Percentiles rank a stretch among this genome's conserved stretches.
phyloP scores from a whole-genome alignment of 768 basidiomycete species.

The Mycena sanguinolenta region DNA sequence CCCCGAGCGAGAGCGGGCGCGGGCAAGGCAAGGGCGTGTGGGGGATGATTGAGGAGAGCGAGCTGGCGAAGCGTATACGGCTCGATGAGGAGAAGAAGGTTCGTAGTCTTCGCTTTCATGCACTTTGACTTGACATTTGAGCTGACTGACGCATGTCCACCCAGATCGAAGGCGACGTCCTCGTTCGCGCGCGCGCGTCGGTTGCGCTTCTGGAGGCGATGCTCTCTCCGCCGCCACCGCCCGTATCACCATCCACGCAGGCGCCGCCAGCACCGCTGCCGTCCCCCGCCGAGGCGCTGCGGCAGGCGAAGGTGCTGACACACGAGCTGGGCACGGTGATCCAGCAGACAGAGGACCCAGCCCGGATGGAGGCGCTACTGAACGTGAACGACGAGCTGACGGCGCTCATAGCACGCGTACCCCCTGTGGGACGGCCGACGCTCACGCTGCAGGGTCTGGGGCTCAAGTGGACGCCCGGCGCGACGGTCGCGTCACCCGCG shows the following conservation, averaged over 20 bases:
- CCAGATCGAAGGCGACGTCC: conserved; percentile 62
- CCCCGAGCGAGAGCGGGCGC: conserved; percentile 65
- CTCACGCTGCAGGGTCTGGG: conserved; percentile 62
- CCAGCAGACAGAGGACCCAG: conserved; percentile 68
- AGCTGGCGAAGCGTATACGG: conserved; percentile 79
- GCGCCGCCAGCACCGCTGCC: conserved; percentile 31
- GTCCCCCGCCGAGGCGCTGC: conserved; percentile 52
- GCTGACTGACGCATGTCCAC: conserved; percentile 17
- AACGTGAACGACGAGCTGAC: conserved; percentile 80
- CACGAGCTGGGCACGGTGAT: conserved; percentile 66
- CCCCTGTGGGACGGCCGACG: conserved; percentile 52
- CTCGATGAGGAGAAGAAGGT: conserved; percentile 70
- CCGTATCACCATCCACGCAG: not conserved
- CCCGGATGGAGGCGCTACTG: conserved; percentile 76
- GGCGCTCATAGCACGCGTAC: conserved; percentile 63
- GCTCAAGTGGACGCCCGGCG: conserved; percentile 41
- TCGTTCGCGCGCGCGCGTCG: conserved; percentile 61
- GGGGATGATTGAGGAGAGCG: conserved; percentile 89
- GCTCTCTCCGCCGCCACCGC: conserved; percentile 32
- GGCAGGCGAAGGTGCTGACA: conserved; percentile 66
- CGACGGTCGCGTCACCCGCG: conserved; percentile 20
- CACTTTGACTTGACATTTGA: not conserved
- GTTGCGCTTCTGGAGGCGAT: conserved; percentile 54
- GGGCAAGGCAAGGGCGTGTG: conserved; percentile 79
- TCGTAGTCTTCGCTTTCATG: conserved; percentile 22